Conservation (phyloP, 441 rosid genomes). For the Adansonia madagascariensis region DNA sequence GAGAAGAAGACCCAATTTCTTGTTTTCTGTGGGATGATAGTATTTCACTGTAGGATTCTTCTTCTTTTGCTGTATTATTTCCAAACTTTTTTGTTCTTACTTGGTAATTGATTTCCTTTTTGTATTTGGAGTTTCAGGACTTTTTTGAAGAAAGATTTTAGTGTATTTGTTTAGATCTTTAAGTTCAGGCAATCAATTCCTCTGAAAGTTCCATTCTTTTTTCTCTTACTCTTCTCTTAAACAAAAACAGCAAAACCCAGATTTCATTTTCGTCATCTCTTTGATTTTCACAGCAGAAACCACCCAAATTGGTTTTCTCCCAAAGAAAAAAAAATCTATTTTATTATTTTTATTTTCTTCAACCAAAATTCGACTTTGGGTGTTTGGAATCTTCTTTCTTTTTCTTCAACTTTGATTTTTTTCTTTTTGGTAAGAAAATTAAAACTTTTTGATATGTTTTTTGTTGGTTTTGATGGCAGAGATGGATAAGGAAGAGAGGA, state of each 20-base stretch:
- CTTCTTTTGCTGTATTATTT: not conserved
- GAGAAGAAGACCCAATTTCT: not conserved
- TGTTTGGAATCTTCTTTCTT: not conserved
- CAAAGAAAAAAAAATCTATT: not conserved
- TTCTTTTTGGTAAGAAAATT: not conserved
- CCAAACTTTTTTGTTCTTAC: not conserved
- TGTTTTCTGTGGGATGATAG: constrained; percentile 25
- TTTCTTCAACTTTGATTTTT: not conserved
- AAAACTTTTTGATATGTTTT: not conserved
- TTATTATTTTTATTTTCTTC: not conserved
- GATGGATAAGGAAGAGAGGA: constrained; percentile 58
- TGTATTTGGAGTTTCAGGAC: constrained; percentile 23
- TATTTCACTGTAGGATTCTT: constrained; percentile 33
- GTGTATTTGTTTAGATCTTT: constrained; percentile 35
- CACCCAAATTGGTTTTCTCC: not conserved
- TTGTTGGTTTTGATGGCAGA: constrained; percentile 25
- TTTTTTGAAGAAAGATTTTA: constrained; percentile 3
- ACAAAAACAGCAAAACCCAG: constrained; percentile 11
- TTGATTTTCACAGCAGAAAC: constrained; percentile 19
- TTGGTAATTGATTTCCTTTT: constrained; percentile 19
- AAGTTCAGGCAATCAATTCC: constrained; percentile 24
- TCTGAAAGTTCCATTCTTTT: not conserved
- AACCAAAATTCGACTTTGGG: constrained; percentile 1
- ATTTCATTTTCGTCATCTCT: constrained; percentile 18
- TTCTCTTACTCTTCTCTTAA: not conserved